Base-by-base conservation (phyloP, 257 asterid species). In the Lithospermum erythrorhizon region DNA sequence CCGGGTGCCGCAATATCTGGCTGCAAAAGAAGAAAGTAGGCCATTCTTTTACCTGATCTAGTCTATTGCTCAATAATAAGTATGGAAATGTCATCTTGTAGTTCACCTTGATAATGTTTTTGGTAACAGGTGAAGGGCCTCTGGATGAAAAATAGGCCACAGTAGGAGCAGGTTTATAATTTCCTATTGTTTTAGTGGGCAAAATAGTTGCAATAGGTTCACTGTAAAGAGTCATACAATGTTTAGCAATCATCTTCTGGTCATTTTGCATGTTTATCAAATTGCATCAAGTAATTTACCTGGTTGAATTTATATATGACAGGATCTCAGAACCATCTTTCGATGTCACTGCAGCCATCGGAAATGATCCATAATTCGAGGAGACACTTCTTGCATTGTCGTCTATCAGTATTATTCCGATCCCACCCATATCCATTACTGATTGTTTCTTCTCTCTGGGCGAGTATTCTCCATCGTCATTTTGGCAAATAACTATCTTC, bases 1-100 rank as follows among this genome's bases (percentile, higher is more conserved):
- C 97, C 95, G 11, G 94, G 97, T 61, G 96, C 95, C 27, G 85
- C 74, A 53, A 84, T 76, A 68, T 90, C 97, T 6, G 96, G 97
- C 96, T 90, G 73, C 71, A 78, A 41, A 59, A 11, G 18, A 41
- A 14, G 7, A 35, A 35, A 35, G 7, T 35, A 3, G 14, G 49
- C 4, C 49, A 41, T 41, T 41, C 49, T 41, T 41, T 11, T 41
- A 41, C 15, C 4, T 11, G 17, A 2, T 41, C 49, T 13, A 41
- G 49, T 11, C 49, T 41, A 41, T 41, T 41, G 11, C 45, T 35
- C 14, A 8, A 41, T 11, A 41, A 59, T 21, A 17, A 30, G 48
- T 25, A 21, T 30, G 3, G 13, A 29, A 61, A 61, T 13, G 24
- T 57, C 3, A 49, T 19, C 53, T 20, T 35, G 13, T 8, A 35